Percentiles rank a stretch among this genome's conserved stretches.
Evolutionary conservation across 352 stramenopile genomes (phyloP).

Genomic region (Phytopythium sindhum): DNA sequence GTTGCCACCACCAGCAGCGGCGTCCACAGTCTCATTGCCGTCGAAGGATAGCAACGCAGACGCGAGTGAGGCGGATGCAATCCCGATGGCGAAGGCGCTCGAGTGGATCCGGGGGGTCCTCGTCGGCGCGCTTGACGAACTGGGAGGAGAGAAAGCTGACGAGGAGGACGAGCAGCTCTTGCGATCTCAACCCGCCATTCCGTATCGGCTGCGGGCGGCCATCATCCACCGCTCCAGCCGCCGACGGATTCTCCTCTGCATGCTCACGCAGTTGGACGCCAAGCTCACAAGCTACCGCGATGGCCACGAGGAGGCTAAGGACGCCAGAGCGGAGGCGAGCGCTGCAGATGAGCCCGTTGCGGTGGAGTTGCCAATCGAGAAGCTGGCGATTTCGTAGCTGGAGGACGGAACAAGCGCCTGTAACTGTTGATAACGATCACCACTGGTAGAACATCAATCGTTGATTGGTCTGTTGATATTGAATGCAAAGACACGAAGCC

Average conservation of each 20-base stretch:
- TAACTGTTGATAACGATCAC: not conserved
- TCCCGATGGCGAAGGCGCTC: constrained; percentile 11
- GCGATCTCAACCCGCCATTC: constrained; percentile 6
- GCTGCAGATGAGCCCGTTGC: not conserved
- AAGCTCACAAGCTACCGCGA: constrained; percentile 16
- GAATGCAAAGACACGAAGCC: not conserved
- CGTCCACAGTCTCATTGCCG: not conserved
- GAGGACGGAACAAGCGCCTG: not conserved
- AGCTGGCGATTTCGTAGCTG: not conserved
- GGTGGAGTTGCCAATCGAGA: not conserved
- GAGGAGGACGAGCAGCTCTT: constrained; percentile 26
- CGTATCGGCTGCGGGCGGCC: constrained; percentile 29
- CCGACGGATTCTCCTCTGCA: constrained; percentile 32
- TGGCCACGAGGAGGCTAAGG: not conserved
- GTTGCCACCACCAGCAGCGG: not conserved
- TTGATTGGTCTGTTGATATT: not conserved
- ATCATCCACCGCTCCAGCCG: constrained; percentile 47
- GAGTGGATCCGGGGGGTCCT: constrained; percentile 25
- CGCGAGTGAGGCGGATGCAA: not conserved
- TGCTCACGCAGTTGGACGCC: constrained; percentile 36
- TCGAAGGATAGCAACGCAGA: not conserved
- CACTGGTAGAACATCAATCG: not conserved
- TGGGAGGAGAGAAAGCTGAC: constrained; percentile 14
- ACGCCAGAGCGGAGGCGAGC: not conserved
- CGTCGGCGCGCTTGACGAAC: constrained; percentile 14